Evolutionary conservation across 148 eudicot species (phyloP).

Genomic region (Polygonum maritimum): DNA sequence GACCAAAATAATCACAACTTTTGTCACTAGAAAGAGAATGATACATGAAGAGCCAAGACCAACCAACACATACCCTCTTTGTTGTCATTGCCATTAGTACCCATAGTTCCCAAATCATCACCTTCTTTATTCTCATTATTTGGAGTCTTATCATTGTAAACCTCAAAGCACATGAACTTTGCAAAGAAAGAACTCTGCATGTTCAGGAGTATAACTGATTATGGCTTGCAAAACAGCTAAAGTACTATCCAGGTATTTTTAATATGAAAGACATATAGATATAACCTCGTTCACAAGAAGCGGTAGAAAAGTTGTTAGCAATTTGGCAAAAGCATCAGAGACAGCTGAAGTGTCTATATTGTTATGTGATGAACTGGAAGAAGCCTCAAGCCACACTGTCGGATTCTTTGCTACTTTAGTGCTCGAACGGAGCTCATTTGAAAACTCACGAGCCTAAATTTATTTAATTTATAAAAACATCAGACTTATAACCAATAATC

Average conservation of each 20-base stretch:
- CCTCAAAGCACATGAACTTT: slow-evolving; percentile 97
- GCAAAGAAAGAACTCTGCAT: slow-evolving; percentile 94
- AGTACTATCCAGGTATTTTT: neutral
- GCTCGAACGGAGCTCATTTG: slow-evolving; percentile 96
- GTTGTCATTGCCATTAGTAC: slow-evolving; percentile 70
- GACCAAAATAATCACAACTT: neutral
- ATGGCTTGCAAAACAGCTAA: slow-evolving; percentile 11
- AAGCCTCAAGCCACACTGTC: slow-evolving; percentile 77
- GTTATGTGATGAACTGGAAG: slow-evolving; percentile 61
- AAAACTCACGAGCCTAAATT: slow-evolving; percentile 83
- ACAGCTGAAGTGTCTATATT: slow-evolving; percentile 83
- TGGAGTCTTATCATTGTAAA: slow-evolving; percentile 41
- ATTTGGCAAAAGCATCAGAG: slow-evolving; percentile 89
- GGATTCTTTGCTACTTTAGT: slow-evolving; percentile 83
- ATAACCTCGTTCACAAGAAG: slow-evolving; percentile 91
- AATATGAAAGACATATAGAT: neutral
- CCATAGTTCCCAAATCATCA: slow-evolving; percentile 88
- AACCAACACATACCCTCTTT: slow-evolving; percentile 30
- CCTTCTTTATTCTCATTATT: slow-evolving; percentile 44
- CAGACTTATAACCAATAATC: no score
- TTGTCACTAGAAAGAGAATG: neutral
- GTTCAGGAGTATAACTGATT: slow-evolving; percentile 13
- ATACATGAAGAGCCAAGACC: neutral
- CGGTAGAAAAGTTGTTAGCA: slow-evolving; percentile 85
- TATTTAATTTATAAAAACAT: neutral